A percentile compares a stretch with the other conserved stretches of the same genome.
Evolutionary conservation across 2,329 filamentous ascomycete species (phyloP).

Genomic region (Aspergillus oerlinghausenensis): DNA sequence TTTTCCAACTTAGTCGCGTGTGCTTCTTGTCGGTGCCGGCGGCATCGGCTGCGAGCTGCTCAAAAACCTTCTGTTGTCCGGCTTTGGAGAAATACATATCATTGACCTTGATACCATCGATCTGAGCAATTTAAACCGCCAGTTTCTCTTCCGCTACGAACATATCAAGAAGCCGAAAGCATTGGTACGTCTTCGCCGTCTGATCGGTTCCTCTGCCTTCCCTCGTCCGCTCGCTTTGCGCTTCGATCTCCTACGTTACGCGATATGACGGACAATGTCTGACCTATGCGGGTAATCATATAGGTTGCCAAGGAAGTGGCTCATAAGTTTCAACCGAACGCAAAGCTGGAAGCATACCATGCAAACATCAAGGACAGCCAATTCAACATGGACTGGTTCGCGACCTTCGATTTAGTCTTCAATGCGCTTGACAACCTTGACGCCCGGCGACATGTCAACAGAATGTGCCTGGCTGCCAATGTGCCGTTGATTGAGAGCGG

Average conservation of each 20-base stretch:
- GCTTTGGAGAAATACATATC: constrained; percentile 89
- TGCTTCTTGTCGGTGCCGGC: constrained; percentile 92
- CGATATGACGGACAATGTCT: constrained; percentile 7
- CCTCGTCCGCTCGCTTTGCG: constrained; percentile 4
- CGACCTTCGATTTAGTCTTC: constrained; percentile 78
- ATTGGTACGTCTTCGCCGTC: constrained; percentile 54
- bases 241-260: not conserved
- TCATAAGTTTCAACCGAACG: constrained; percentile 80
- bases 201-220: not conserved
- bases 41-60: constrained; percentile 97
- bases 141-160: constrained; percentile 93
- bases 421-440: constrained; percentile 97
- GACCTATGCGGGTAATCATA: constrained; percentile 7
- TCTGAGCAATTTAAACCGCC: constrained; percentile 92
- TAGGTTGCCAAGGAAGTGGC: constrained; percentile 91
- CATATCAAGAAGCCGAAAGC: constrained; percentile 98
- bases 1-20: constrained; percentile 60
- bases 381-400: constrained; percentile 88
- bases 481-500: constrained; percentile 93
- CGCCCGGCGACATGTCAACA: constrained; percentile 89
- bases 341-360: constrained; percentile 82
- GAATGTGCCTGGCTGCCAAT: constrained; percentile 90
- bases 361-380: constrained; percentile 88
- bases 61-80: constrained; percentile 89
- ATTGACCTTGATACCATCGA: constrained; percentile 98